phyloP scores from a whole-genome alignment of 2,329 filamentous ascomycete genomes.

The Chaetomium globosum region DNA sequence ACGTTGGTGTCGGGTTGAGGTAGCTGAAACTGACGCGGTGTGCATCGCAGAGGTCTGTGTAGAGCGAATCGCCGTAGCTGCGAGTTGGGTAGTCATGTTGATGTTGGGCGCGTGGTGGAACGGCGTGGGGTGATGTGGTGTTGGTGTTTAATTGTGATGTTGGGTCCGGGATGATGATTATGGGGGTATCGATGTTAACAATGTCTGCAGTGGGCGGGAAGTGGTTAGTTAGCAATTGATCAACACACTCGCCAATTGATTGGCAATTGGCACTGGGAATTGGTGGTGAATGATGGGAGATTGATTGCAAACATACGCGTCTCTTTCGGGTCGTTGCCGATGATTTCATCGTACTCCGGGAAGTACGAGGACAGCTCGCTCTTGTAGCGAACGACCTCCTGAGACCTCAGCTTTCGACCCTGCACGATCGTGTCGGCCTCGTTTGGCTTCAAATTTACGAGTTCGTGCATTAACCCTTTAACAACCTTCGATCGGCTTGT shows the following conservation, averaged over 20 bases:
- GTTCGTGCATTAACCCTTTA: conserved; percentile 65
- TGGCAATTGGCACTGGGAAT: background rate
- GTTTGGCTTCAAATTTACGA: conserved; percentile 58
- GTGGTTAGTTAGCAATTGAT: conserved; percentile 23
- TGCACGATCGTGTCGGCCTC: conserved; percentile 57
- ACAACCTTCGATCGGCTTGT: conserved; percentile 61
- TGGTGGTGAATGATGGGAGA: conserved; percentile 5
- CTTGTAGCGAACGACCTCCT: conserved; percentile 83
- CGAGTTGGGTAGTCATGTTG: conserved; percentile 47
- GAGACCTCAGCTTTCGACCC: conserved; percentile 76
- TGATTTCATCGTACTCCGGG: conserved; percentile 89
- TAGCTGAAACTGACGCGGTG: conserved; percentile 61
- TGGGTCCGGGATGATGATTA: conserved; percentile 65
- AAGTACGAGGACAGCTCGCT: conserved; percentile 92
- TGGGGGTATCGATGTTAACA: conserved; percentile 70
- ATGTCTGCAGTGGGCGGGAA: conserved; percentile 58
- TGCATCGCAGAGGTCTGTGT: conserved; percentile 58
- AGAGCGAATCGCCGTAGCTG: conserved; percentile 59
- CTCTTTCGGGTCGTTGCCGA: conserved; percentile 80
- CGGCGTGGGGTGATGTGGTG: background rate
- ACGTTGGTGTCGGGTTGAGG: conserved; percentile 38
- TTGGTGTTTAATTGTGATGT: conserved; percentile 39
- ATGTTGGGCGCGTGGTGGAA: background rate
- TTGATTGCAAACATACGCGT: conserved; percentile 60
- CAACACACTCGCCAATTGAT: background rate